Evolutionary conservation across 2,329 filamentous ascomycete species (phyloP).

Genomic region (Pseudogymnoascus sp.): DNA sequence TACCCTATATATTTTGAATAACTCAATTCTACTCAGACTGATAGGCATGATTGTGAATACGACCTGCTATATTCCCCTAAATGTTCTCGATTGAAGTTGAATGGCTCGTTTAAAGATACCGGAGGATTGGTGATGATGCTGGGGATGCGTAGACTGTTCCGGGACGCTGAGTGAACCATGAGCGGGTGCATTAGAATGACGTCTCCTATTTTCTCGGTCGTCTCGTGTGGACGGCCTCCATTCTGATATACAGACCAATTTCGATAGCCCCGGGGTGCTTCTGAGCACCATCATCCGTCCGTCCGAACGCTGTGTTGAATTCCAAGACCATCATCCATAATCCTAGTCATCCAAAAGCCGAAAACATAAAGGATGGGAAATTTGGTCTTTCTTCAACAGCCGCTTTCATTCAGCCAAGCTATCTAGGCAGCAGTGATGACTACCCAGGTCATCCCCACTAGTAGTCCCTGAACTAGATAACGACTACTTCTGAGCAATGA

Average conservation of each 20-base stretch:
- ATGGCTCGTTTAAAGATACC: slow-evolving; percentile 43
- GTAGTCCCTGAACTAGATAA: not conserved
- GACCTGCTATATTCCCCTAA: not conserved
- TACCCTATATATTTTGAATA: not conserved
- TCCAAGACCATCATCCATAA: too few species aligned
- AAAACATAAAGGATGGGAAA: too few species aligned
- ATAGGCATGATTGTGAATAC: not conserved
- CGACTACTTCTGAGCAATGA: not conserved
- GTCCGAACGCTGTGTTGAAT: too few species aligned
- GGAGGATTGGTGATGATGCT: slow-evolving; percentile 50
- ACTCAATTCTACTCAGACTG: not conserved
- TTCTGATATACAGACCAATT: too few species aligned
- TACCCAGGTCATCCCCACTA: not conserved
- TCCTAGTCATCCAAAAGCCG: too few species aligned
- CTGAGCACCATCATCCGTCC: too few species aligned
- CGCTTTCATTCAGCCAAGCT: too few species aligned
- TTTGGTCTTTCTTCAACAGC: too few species aligned
- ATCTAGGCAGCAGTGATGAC: not conserved
- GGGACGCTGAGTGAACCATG: slow-evolving; percentile 46
- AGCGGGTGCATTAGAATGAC: slow-evolving; percentile 42
- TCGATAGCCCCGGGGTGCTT: too few species aligned
- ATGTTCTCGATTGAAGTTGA: slow-evolving; percentile 43
- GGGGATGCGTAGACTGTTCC: slow-evolving; percentile 40
- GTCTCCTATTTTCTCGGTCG: too few species aligned
- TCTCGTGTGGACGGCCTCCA: too few species aligned